Percentiles rank a stretch among this genome's conserved stretches.
Evolutionary conservation across 768 basidiomycete genomes (phyloP).

Genomic region (Favolaschia claudopus): DNA sequence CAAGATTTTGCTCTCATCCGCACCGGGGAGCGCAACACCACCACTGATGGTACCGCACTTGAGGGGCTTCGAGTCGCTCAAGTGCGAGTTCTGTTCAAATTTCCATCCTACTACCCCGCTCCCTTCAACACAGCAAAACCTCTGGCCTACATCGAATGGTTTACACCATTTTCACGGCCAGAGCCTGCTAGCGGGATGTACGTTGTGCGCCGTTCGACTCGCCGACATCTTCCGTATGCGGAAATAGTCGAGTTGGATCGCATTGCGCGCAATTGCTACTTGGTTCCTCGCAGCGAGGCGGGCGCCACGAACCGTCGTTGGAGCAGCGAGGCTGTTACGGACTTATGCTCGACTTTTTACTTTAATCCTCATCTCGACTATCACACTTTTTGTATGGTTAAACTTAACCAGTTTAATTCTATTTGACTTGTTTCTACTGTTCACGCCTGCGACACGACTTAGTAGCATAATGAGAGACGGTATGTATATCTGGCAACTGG

Average conservation of each 20-base stretch:
- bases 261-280: background rate
- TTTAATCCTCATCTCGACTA: slow-evolving; percentile 9
- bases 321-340: background rate
- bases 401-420: background rate
- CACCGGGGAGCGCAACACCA: slow-evolving; percentile 9
- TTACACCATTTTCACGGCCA: slow-evolving; percentile 16
- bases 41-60: slow-evolving; percentile 13
- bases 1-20: slow-evolving; percentile 20
- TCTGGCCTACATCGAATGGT: slow-evolving; percentile 32
- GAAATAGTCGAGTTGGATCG: background rate
- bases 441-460: no score
- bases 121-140: slow-evolving; percentile 1
- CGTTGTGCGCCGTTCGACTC: slow-evolving; percentile 24
- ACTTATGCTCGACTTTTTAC: slow-evolving; percentile 6
- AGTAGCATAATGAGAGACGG: no score
- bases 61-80: slow-evolving; percentile 24
- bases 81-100: slow-evolving; percentile 21
- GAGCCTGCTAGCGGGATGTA: slow-evolving; percentile 25
- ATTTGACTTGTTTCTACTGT: background rate
- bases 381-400: slow-evolving; percentile 1
- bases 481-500: no score
- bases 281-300: background rate
- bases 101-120: slow-evolving; percentile 14
- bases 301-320: background rate
- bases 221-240: slow-evolving; percentile 18